phyloP scores from a whole-genome alignment of 2,329 filamentous ascomycete species.

The Trichoderma oligosporum region DNA sequence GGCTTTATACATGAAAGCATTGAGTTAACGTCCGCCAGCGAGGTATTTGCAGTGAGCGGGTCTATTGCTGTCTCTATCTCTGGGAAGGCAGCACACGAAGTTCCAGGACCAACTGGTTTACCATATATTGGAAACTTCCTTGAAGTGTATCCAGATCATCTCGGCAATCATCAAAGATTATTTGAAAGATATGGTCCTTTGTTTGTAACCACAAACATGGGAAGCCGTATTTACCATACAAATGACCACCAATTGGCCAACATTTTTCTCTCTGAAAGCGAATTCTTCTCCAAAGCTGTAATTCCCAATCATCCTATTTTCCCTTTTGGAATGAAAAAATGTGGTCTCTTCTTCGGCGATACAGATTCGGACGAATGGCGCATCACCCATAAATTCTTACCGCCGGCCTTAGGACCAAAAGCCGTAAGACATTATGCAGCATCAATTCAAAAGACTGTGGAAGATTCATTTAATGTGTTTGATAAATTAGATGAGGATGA shows the following conservation, averaged over 20 bases:
- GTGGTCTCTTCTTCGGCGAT: constrained; percentile 46
- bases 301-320: constrained; percentile 46
- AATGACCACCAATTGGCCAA: constrained; percentile 46
- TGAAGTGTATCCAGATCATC: constrained; percentile 54
- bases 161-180: constrained; percentile 53
- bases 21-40: constrained; percentile 24
- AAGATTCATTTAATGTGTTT: constrained; percentile 48
- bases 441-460: constrained; percentile 53
- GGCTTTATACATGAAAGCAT: background rate
- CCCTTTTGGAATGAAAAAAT: constrained; percentile 40
- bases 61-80: constrained; percentile 46
- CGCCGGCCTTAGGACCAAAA: constrained; percentile 55
- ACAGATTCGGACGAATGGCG: constrained; percentile 49
- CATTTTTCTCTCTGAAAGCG: constrained; percentile 46
- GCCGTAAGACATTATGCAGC: constrained; percentile 59
- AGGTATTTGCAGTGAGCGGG: constrained; percentile 34
- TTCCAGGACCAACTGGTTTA: constrained; percentile 48
- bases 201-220: constrained; percentile 51
- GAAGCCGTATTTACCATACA: constrained; percentile 46
- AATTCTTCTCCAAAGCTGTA: constrained; percentile 53
- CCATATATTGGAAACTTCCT: constrained; percentile 52
- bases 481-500: constrained; percentile 48
- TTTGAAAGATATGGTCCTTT: constrained; percentile 52
- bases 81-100: constrained; percentile 44
- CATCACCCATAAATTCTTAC: constrained; percentile 58